Evolutionary conservation across 257 asterid genomes (phyloP), one percentile per base, ranked within the genome.

Genomic region (Salvia hispanica): DNA sequence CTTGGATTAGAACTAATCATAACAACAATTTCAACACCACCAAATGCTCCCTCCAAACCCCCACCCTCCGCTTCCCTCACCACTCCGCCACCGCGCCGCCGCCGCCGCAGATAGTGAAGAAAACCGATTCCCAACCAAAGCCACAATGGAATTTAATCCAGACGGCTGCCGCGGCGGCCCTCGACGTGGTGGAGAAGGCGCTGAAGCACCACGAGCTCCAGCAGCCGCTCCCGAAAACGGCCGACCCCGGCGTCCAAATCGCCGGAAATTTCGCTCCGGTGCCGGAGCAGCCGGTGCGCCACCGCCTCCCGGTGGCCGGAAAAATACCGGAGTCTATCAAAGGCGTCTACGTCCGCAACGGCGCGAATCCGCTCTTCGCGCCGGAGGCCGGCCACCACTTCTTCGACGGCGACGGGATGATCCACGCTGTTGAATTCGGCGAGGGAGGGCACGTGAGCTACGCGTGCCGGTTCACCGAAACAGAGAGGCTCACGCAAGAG

Each of bases 381-480:
- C 98, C 98, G 3, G 74, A 68, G 52, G 96, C 96, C 43, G 98
- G 96, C 3, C 98, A 92, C 81, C 98, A 92, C 74, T 86, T 92
- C 72, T 92, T 92, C 70, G 98, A 92, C 79, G 98, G 98, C 9
- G 98, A 92, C 69, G 98, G 98, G 31, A 92, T 92, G 98, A 79
- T 92, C 50, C 98, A 92, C 67, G 89, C 96, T 33, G 89, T 92
- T 0, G 72, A 67, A 0, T 83, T 92, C 67, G 31, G 31, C 31
- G 51, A 70, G 1, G 61, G 69, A 75, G 95, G 91, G 15, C 12
- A 66, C 0, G 96, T 83, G 2, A 81, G 89, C 79, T 92, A 92
- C 51, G 77, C 95, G 2, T 87, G 98, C 54, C 80, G 98, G 0
- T 89, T 89, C 58, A 92, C 98, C 0, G 95, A 92, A 66, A 92